Evolutionary conservation across 148 eudicot species (phyloP).

Genomic region (Diospyros lotus): DNA sequence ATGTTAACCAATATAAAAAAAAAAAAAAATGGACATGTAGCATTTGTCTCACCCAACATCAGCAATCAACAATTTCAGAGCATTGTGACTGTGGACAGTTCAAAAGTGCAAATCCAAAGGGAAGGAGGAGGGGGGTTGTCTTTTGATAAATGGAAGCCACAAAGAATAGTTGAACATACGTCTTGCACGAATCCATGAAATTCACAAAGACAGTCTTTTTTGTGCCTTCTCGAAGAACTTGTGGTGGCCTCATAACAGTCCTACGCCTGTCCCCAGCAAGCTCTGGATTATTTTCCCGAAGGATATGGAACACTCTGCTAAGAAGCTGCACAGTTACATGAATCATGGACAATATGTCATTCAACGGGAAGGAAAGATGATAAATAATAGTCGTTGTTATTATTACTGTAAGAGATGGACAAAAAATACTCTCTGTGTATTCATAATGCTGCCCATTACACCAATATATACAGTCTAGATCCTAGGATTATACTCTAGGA

Average conservation of each 20-base stretch:
- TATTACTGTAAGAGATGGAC: too few relatives aligned
- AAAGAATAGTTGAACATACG: constrained; percentile 20
- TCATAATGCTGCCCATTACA: too few relatives aligned
- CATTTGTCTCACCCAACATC: not conserved
- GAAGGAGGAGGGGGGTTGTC: too few relatives aligned
- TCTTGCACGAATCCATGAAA: constrained; percentile 39
- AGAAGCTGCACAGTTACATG: constrained; percentile 30
- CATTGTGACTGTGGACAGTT: not conserved
- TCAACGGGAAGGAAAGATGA: constrained; percentile 5
- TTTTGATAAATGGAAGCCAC: not conserved
- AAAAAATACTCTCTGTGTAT: too few relatives aligned
- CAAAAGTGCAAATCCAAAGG: not conserved
- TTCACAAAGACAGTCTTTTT: constrained; percentile 37
- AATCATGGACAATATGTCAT: not conserved
- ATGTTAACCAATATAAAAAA: too few relatives aligned
- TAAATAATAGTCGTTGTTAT: too few relatives aligned
- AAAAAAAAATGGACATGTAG: too few relatives aligned
- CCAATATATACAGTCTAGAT: too few relatives aligned
- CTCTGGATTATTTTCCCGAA: constrained; percentile 39
- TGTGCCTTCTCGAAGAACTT: constrained; percentile 43
- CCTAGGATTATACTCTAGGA: too few relatives aligned
- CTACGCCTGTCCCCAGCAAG: constrained; percentile 42
- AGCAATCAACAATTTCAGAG: not conserved
- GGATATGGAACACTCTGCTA: constrained; percentile 25
- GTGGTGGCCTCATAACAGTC: constrained; percentile 46